A percentile compares a stretch with the other conserved stretches of the same genome.
phyloP scores from a whole-genome alignment of 2,329 filamentous ascomycete species.

The Paraphoma sp. region DNA sequence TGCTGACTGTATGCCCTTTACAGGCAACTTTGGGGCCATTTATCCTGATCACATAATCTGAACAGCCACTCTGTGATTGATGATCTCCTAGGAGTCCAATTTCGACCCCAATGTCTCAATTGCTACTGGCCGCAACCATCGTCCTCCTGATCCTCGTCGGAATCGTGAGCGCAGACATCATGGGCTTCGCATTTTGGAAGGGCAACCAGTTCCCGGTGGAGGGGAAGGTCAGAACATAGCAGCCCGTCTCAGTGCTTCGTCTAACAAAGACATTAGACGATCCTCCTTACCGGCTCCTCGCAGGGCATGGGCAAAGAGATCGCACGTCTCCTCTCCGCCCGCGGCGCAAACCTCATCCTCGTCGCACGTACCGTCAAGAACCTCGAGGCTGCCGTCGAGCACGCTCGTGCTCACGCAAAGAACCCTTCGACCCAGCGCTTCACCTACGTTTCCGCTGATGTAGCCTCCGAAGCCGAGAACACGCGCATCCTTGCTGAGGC shows the following conservation, averaged over 20 bases:
- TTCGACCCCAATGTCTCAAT: constrained; percentile 39
- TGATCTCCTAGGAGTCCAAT: neutral
- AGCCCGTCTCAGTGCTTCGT: neutral
- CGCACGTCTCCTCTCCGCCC: constrained; percentile 75
- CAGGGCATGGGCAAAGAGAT: constrained; percentile 87
- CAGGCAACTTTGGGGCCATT: neutral
- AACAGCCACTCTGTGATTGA: neutral
- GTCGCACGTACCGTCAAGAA: constrained; percentile 79
- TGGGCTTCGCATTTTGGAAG: constrained; percentile 69
- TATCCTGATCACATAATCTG: neutral
- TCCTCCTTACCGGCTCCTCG: constrained; percentile 88
- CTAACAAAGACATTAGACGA: constrained; percentile 64
- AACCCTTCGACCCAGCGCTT: constrained; percentile 75
- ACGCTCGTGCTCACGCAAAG: constrained; percentile 72
- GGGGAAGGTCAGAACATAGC: constrained; percentile 69
- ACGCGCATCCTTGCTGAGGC: constrained; percentile 73
- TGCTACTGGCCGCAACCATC: constrained; percentile 45
- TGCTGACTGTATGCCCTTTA: constrained; percentile 7
- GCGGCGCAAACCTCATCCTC: constrained; percentile 86
- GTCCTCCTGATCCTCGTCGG: constrained; percentile 45
- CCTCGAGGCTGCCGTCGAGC: constrained; percentile 72
- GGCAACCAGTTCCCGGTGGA: constrained; percentile 84
- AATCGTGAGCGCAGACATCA: constrained; percentile 55
- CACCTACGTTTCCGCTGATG: constrained; percentile 82
- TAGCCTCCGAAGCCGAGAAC: constrained; percentile 74